Base-by-base conservation (phyloP, 2,329 filamentous ascomycete species). In the Hymenoscyphus salicellus region DNA sequence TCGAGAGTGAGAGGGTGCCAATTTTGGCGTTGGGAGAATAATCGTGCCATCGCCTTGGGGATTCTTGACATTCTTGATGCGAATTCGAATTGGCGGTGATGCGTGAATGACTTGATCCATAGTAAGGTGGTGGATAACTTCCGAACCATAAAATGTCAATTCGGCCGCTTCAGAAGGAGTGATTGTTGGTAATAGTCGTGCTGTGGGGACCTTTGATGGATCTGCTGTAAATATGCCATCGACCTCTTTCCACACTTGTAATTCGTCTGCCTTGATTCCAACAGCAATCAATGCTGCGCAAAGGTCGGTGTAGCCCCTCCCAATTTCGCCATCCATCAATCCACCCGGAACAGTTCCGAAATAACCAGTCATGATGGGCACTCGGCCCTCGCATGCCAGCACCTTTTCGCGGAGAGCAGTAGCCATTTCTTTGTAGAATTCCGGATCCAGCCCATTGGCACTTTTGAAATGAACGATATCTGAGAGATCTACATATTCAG, bases 171-270 rank as follows among this genome's bases (percentile, higher is more conserved):
- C 95, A 10, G 92, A 90, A 0, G 95, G 95, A 3, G 94, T 97
- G 75, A 99, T 97, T 62, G 89, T 89, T 11, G 89, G 80, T 55
- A 99, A 84, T n/a, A 99, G 83, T 57, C 90, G 85, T n/a, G 95
- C 96, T 0, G 94, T 98, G 2, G 94, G 93, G 46, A 96, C 92
- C 78, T 95, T 96, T 71, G 90, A 86, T 2, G 92, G 92, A 74
- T 97, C 94, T 5, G 84, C 83, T 1, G 85, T 89, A 78, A 97
- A 95, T 75, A 98, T 96, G 65, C 93, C 93, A 77, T 99, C 95
- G 6, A 99, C 95, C 77, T 99, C 95, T 80, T 99, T 99, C 95
- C 95, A 98, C 68, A 99, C 91, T 78, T 99, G 95, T 61, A 99
- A 84, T 77, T 99, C 95, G 62, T 89, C 82, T 0, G 95, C 95